Percentiles rank a stretch among this genome's conserved stretches.
These are phyloP conservation scores for Rhizopogon rudus DNA, from an alignment of 768 basidiomycete species.

Conservation along the genomic window DNA sequence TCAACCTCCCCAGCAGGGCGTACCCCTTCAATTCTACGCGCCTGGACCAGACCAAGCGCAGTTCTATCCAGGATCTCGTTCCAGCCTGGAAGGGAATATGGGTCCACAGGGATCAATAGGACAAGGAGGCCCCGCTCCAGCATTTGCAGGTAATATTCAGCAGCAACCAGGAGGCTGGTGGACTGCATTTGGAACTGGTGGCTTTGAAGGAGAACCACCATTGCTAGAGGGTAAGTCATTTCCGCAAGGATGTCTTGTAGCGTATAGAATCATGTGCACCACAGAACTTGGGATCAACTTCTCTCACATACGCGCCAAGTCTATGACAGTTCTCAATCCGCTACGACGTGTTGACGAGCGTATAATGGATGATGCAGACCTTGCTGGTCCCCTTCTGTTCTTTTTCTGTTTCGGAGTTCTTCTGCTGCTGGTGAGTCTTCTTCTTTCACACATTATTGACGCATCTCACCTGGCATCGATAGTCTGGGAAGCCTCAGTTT, in stretches of 20 bases:
- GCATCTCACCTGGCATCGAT: constrained; percentile 2
- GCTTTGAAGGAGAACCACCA: constrained; percentile 93
- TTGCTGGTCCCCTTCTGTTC: constrained; percentile 94
- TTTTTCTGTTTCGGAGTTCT: constrained; percentile 93
- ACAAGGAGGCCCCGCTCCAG: constrained; percentile 37
- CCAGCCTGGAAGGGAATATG: constrained; percentile 74
- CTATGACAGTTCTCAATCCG: constrained; percentile 93
- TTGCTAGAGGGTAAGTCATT: constrained; percentile 76
- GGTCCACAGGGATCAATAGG: constrained; percentile 49
- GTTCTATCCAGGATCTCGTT: constrained; percentile 66
- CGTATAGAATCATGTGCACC: background rate
- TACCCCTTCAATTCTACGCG: constrained; percentile 75
- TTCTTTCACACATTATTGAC: background rate
- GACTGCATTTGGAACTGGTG: constrained; percentile 94
- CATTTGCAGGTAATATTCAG: constrained; percentile 73
- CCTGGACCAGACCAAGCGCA: constrained; percentile 51
- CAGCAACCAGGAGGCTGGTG: constrained; percentile 72
- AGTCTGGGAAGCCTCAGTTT: constrained; percentile 99
- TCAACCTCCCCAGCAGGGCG: constrained; percentile 39
- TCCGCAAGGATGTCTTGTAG: background rate
- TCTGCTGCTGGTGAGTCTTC: constrained; percentile 75
- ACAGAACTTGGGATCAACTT: constrained; percentile 98
- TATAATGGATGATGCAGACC: constrained; percentile 99
- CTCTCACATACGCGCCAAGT: constrained; percentile 90
- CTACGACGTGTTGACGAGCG: constrained; percentile 75